Percentiles rank a stretch among this genome's conserved stretches.
Evolutionary conservation across 805 yeast species (phyloP).

Genomic region (Zygoascus bituminiphila): DNA sequence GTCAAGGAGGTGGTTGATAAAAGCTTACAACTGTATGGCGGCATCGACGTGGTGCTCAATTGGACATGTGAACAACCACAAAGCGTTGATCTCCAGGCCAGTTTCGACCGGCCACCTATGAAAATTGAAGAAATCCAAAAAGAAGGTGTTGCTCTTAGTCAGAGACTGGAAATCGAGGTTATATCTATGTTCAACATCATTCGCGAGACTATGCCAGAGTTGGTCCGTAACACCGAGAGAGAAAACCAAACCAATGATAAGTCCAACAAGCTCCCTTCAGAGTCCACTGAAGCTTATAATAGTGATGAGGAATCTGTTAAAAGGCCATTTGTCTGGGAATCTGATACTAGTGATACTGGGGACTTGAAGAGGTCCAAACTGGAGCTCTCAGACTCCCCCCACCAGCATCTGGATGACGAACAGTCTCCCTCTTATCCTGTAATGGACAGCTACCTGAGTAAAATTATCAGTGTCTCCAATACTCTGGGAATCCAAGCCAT

Average conservation of each 20-base stretch:
- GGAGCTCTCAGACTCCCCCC: neutral
- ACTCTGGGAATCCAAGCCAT: conserved; percentile 24
- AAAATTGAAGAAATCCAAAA: conserved; percentile 6
- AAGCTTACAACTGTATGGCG: conserved; percentile 16
- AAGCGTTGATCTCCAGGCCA: neutral
- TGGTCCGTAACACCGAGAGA: conserved; percentile 5
- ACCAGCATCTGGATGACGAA: neutral
- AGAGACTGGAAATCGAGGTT: conserved; percentile 23
- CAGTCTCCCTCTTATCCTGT: neutral
- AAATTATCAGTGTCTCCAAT: conserved; percentile 12
- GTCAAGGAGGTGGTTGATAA: conserved; percentile 16
- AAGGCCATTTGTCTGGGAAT: too few relatives aligned
- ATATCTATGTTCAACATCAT: conserved; percentile 23
- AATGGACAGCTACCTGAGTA: neutral
- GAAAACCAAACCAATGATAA: neutral
- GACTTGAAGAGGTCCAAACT: neutral
- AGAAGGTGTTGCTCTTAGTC: conserved; percentile 21
- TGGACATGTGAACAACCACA: conserved; percentile 1
- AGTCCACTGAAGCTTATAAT: neutral
- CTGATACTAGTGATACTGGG: neutral
- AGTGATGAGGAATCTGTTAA: neutral
- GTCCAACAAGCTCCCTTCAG: neutral
- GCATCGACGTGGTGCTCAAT: conserved; percentile 21
- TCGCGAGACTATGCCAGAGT: conserved; percentile 18
- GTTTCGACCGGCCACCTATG: neutral